These are phyloP conservation scores for Ceratorhiza oryzae-sativae DNA, from an alignment of 1,284 basidiomycete species.

Conservation along the genomic window DNA sequence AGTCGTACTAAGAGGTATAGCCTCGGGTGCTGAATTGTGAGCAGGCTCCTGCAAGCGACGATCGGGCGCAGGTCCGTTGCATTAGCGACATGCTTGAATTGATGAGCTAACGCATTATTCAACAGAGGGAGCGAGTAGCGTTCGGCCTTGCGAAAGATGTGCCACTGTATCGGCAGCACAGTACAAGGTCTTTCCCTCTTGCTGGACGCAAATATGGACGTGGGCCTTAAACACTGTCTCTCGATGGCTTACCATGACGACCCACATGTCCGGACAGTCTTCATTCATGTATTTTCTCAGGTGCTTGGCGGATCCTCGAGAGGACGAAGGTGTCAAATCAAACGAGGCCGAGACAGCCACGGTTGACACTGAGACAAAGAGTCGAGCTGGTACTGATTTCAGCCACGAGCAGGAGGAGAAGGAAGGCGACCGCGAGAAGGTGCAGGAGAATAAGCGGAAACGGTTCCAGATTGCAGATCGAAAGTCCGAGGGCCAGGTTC, in stretches of 20 bases:
- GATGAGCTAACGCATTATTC: background rate
- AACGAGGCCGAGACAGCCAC: background rate
- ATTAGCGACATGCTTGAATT: background rate
- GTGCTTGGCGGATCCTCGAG: conserved; percentile 66
- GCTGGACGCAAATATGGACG: conserved; percentile 85
- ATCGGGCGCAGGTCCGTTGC: conserved; percentile 31
- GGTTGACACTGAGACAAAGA: background rate
- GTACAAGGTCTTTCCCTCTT: conserved; percentile 82
- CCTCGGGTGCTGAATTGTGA: background rate
- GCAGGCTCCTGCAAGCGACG: conserved; percentile 12
- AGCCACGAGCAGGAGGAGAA: conserved; percentile 2
- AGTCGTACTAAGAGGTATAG: background rate
- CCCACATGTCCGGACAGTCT: conserved; percentile 76
- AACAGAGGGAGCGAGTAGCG: conserved; percentile 19
- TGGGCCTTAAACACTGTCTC: conserved; percentile 88
- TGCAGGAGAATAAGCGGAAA: background rate
- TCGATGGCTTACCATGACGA: conserved; percentile 81
- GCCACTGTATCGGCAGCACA: conserved; percentile 68
- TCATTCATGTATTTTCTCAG: conserved; percentile 86
- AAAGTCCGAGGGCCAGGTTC: conserved; percentile 26
- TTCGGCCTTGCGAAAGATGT: conserved; percentile 41
- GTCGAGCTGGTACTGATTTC: background rate
- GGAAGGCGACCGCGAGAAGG: conserved; percentile 3
- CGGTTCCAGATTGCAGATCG: conserved; percentile 19
- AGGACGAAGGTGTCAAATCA: background rate